These are phyloP conservation scores for Cladosporium cucumerinum DNA, from an alignment of 2,329 filamentous ascomycete species.

Conservation along the genomic window DNA sequence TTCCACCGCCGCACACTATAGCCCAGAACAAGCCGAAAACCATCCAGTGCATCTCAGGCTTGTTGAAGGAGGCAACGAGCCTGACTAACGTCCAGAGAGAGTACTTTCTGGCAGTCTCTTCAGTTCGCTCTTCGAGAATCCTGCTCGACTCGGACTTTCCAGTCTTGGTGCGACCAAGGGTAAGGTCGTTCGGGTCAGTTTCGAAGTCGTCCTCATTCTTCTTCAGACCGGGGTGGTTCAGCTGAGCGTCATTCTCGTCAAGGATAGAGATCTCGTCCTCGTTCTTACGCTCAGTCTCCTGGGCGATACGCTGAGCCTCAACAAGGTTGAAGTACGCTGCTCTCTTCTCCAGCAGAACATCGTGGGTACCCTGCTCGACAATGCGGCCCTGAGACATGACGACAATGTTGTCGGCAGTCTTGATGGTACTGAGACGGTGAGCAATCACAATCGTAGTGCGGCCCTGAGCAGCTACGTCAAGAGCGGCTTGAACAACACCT, in stretches of 20 bases:
- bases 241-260: constrained; percentile 30
- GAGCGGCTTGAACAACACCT: constrained; percentile 86
- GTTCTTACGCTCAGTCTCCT: constrained; percentile 56
- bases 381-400: constrained; percentile 86
- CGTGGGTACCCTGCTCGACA: constrained; percentile 86
- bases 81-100: constrained; percentile 72
- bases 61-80: constrained; percentile 78
- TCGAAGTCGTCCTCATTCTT: constrained; percentile 32
- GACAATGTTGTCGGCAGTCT: constrained; percentile 90
- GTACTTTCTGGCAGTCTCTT: constrained; percentile 58
- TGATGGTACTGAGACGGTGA: constrained; percentile 91
- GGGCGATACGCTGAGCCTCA: constrained; percentile 77
- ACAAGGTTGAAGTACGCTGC: constrained; percentile 82
- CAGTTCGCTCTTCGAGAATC: constrained; percentile 57
- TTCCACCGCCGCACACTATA: constrained; percentile 68
- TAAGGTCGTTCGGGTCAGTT: constrained; percentile 61
- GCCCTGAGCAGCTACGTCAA: constrained; percentile 80
- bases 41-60: constrained; percentile 68
- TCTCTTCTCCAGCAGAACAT: constrained; percentile 66
- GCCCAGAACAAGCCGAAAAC: constrained; percentile 68
- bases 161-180: constrained; percentile 53
- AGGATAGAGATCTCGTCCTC: constrained; percentile 41
- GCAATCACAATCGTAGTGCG: constrained; percentile 96
- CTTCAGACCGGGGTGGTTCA: constrained; percentile 29
- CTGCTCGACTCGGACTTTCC: constrained; percentile 64